Percentiles rank a stretch among this genome's conserved stretches.
phyloP scores from a whole-genome alignment of 306 rosid genomes.

The Pachyrhizus erosus region DNA sequence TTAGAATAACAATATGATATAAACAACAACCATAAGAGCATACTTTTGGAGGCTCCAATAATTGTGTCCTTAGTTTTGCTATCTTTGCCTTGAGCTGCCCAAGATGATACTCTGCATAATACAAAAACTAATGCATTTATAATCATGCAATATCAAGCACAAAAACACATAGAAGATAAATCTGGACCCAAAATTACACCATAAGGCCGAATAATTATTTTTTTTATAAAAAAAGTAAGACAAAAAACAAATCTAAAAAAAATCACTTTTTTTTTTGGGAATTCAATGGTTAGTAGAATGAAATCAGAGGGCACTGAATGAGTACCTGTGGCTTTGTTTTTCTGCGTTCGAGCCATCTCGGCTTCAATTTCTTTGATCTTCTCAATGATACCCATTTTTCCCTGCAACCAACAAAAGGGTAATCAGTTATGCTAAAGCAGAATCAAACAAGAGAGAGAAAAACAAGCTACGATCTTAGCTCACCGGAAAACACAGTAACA shows the following conservation, averaged over 20 bases:
- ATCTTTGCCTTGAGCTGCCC: slow-evolving; percentile 99
- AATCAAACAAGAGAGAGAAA: background rate
- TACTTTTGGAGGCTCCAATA: slow-evolving; percentile 98
- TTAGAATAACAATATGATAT: background rate
- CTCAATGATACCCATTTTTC: slow-evolving; percentile 90
- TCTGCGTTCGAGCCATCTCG: slow-evolving; percentile 99
- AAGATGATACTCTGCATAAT: slow-evolving; percentile 87
- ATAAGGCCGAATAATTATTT: background rate
- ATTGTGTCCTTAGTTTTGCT: slow-evolving; percentile 93
- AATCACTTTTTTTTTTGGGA: background rate
- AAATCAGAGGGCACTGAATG: background rate
- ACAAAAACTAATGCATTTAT: slow-evolving; percentile 19
- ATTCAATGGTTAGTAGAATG: background rate
- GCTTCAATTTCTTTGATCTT: slow-evolving; percentile 97
- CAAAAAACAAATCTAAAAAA: background rate
- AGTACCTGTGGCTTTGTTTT: slow-evolving; percentile 94
- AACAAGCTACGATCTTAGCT: slow-evolving; percentile 5
- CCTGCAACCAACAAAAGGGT: slow-evolving; percentile 44
- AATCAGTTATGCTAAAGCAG: slow-evolving; percentile 16
- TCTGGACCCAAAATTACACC: background rate
- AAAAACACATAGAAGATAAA: background rate
- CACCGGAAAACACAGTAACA: slow-evolving; percentile 51
- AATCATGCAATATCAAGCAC: slow-evolving; percentile 14
- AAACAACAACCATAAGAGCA: background rate
- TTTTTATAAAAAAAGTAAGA: background rate